A percentile compares a stretch with the other conserved stretches of the same genome.
phyloP scores from a whole-genome alignment of 192 early-diverging fungal genomes.

The Glomus cerebriforme region DNA sequence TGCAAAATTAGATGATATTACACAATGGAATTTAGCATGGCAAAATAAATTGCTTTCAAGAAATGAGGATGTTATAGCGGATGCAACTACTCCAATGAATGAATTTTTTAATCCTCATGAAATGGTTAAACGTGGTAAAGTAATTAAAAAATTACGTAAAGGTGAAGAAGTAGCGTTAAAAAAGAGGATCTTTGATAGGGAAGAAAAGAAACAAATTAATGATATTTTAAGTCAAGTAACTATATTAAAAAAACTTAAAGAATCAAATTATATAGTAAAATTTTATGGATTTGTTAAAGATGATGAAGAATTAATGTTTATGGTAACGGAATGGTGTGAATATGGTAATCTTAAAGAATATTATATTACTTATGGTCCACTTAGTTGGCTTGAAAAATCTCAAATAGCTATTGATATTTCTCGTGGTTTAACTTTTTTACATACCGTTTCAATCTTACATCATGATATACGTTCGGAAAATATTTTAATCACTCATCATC shows the following conservation, averaged over 20 bases:
- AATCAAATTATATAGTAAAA: constrained; percentile 1
- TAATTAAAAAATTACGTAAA: background rate
- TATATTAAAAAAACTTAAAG: constrained; percentile 30
- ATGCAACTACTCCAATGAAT: background rate
- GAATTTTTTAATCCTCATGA: background rate
- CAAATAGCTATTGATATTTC: constrained; percentile 23
- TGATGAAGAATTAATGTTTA: background rate
- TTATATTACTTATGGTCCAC: constrained; percentile 6
- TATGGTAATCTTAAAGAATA: constrained; percentile 22
- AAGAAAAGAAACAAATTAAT: constrained; percentile 13
- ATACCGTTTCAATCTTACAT: constrained; percentile 22
- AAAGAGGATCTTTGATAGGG: background rate
- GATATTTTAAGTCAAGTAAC: constrained; percentile 21
- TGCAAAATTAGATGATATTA: constrained; percentile 28
- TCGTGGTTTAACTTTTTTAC: constrained; percentile 24
- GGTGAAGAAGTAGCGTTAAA: constrained; percentile 21
- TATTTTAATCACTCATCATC: constrained; percentile 5
- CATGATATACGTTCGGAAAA: constrained; percentile 29
- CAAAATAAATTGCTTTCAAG: constrained; percentile 3
- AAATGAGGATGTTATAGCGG: background rate
- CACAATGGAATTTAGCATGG: constrained; percentile 8
- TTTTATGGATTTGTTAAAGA: constrained; percentile 22
- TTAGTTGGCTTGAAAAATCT: constrained; percentile 4
- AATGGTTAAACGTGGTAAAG: background rate
- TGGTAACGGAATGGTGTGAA: constrained; percentile 33